Evolutionary conservation across 257 asterid species (phyloP).

Genomic region (Asclepias syriaca): DNA sequence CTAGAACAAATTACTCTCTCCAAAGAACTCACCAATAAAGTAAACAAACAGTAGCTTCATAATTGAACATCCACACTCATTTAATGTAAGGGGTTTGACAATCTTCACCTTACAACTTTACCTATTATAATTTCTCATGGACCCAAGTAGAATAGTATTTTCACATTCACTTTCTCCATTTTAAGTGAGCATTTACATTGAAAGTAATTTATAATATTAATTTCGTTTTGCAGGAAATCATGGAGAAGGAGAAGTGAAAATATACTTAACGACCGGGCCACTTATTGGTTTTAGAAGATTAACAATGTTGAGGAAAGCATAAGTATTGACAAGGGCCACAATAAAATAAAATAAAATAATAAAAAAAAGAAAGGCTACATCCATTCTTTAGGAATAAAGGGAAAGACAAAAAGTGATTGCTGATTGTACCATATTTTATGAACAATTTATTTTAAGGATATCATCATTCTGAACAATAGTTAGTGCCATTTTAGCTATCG

Average conservation of each 20-base stretch:
- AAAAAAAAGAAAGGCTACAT: no score
- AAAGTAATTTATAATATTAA: neutral
- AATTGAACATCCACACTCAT: neutral
- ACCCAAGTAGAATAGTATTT: neutral
- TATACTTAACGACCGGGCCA: neutral
- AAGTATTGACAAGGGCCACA: neutral
- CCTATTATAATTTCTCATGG: neutral
- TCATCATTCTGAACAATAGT: neutral
- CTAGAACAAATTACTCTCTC: no score
- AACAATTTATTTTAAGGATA: neutral
- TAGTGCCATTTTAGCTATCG: neutral
- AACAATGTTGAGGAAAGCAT: neutral
- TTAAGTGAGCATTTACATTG: neutral
- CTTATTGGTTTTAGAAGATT: neutral
- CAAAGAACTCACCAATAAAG: no score
- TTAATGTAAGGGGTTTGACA: neutral
- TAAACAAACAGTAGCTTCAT: no score
- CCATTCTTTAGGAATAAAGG: no score
- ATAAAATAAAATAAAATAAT: no score
- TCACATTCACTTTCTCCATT: neutral
- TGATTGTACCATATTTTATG: neutral
- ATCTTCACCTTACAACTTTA: neutral
- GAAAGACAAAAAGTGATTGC: neutral
- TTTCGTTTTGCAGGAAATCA: neutral
- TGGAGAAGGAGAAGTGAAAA: neutral